Evolutionary conservation across 441 rosid genomes (phyloP), one percentile per base, ranked within the genome.

Genomic region (Adansonia grandidieri): DNA sequence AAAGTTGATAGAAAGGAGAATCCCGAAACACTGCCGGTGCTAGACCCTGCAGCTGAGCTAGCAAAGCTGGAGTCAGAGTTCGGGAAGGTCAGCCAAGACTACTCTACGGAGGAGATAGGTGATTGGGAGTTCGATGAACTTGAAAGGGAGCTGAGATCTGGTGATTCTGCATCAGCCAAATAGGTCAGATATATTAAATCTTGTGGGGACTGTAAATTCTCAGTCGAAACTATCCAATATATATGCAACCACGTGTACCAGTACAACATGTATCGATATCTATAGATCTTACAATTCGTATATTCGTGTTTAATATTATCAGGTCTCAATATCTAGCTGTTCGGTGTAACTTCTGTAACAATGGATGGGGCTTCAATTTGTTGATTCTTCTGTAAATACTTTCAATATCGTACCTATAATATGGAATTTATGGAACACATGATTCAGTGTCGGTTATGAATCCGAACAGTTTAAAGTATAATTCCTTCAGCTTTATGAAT

Each of bases 111-210:
- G 74, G 99, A 96, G 85, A 88, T 96, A 68, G 91, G 89, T 77
- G 98, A 85, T 80, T 96, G 99, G 98, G 99, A 96, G 83, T 96
- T 96, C 20, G 99, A 96, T 67, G 98, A 96, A 86, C 98, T 94
- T 7, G 98, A 96, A 81, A 90, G 88, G 82, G 99, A 93, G 82
- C 74, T 96, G 74, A 89, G 77, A 79, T 85, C 88, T 47, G 86
- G 86, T 7, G 88, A 88, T 78, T 47, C 90, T 40, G 69, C 87
- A 8, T 32, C 80, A 1, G 64, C 76, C 57, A 81, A 87, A 71
- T 82, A 81, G 76, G 45, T 17, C 63, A 9, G 63, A 69, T 32
- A 54, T 53, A 47, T 51, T n/a, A 24, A 28, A 44, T 24, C n/a
- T 15, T 76, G 74, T 60, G 20, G 20, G 56, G 45, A 56, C 61